phyloP scores from a whole-genome alignment of 208 protist genomes.

The Herpetomonas samuelpessoai region DNA sequence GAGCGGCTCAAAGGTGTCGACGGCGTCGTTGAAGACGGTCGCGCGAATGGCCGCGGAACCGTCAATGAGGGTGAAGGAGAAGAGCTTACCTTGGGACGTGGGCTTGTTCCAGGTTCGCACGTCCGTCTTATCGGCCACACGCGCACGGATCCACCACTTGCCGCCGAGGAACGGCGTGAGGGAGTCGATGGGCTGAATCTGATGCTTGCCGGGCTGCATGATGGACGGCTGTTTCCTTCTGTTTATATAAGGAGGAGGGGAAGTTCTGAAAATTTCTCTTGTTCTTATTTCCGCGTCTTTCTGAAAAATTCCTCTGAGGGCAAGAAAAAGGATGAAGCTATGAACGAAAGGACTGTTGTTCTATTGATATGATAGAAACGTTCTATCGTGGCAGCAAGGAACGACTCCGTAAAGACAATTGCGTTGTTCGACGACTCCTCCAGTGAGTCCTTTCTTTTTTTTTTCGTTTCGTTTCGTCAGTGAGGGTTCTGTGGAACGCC shows the following conservation, averaged over 20 bases:
- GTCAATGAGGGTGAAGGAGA: conserved; percentile 91
- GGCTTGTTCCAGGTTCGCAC: conserved; percentile 93
- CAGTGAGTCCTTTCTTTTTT: no score
- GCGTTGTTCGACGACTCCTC: no score
- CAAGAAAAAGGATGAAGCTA: no score
- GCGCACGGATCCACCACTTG: conserved; percentile 90
- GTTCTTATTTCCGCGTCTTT: neutral
- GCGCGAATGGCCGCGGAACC: conserved; percentile 87
- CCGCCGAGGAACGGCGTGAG: conserved; percentile 85
- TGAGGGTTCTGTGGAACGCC: no score
- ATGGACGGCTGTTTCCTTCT: no score
- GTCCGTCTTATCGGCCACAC: conserved; percentile 89
- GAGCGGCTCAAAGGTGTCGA: conserved; percentile 85
- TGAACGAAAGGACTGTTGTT: no score
- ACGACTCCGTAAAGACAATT: no score
- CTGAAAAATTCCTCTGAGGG: neutral
- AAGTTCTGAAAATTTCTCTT: no score
- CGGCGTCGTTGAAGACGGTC: conserved; percentile 91
- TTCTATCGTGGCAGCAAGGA: no score
- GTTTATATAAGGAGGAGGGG: no score
- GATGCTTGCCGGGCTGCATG: conserved; percentile 70
- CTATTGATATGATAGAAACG: no score
- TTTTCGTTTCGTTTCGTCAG: no score
- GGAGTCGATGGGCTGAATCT: conserved; percentile 92
- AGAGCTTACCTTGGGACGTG: conserved; percentile 88